These are phyloP conservation scores for Aegilops bicornis DNA, from an alignment of 176 grass and related monocot genomes.

Conservation along the genomic window DNA sequence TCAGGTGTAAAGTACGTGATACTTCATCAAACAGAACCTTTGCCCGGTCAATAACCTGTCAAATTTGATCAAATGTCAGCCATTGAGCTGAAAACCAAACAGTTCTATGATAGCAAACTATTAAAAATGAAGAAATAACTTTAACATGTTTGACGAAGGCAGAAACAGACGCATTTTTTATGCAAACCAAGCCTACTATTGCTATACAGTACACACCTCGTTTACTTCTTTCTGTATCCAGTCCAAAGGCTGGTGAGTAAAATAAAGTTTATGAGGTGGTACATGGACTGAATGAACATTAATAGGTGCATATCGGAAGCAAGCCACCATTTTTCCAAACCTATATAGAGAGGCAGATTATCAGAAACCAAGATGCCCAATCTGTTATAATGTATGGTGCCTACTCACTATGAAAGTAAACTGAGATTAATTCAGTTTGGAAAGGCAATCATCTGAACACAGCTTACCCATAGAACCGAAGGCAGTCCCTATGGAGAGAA, in stretches of 20 bases:
- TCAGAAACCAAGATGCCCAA: constrained; percentile 27
- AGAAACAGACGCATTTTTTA: constrained; percentile 2
- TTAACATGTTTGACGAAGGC: not conserved
- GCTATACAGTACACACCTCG: constrained; percentile 56
- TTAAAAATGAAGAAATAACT: not conserved
- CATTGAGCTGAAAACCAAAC: constrained; percentile 16
- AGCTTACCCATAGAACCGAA: constrained; percentile 90
- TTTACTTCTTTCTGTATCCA: constrained; percentile 86
- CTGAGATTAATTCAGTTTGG: not conserved
- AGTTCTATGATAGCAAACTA: constrained; percentile 11
- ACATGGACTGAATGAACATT: constrained; percentile 83
- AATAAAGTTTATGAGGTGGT: constrained; percentile 86
- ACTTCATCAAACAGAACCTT: constrained; percentile 75
- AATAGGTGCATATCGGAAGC: constrained; percentile 82
- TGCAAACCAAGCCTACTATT: constrained; percentile 39
- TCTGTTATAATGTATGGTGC: constrained; percentile 15
- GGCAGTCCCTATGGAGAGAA: constrained; percentile 94
- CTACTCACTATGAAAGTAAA: constrained; percentile 13
- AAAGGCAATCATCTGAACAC: constrained; percentile 8
- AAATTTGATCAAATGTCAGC: constrained; percentile 34
- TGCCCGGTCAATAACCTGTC: constrained; percentile 62
- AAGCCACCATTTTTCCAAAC: constrained; percentile 89
- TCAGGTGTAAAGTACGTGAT: constrained; percentile 39
- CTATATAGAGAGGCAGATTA: constrained; percentile 48
- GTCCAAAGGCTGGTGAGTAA: constrained; percentile 76